Base-by-base conservation (phyloP, 2,329 filamentous ascomycete species). In the Colletotrichum gloeosporioides region DNA sequence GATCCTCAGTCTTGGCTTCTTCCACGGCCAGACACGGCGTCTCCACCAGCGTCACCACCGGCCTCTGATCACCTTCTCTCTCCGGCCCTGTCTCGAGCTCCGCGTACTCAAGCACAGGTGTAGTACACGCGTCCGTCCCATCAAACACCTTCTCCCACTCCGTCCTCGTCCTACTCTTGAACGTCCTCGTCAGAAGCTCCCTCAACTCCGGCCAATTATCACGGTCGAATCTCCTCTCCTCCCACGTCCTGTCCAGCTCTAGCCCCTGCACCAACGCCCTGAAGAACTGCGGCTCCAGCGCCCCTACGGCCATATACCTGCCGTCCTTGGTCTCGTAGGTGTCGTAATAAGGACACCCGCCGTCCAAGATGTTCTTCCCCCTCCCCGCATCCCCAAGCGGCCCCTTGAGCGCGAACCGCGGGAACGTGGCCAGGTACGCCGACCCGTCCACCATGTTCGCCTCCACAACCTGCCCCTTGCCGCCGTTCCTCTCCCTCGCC, bases 381-480 rank as follows among this genome's bases (percentile, higher is more conserved):
- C 96, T 88, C 31, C 91, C 89, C 5, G 84, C 83, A 79, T 87
- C 83, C 88, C 95, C 96, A 53, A 92, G 82, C 1, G 90, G 89
- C 8, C 88, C 92, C 82, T 93, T 93, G 77, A 89, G 88, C 32
- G 89, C 88, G 77, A 98, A 87, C 39, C 96, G 89, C 68, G 95
- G 93, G 86, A 96, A 96, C 0, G 93, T 94, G 2, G 93, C 93
- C 31, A 99, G 86, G 84, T 96, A 96, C 44, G 92, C 91, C 27
- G 91, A 92, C 10, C 96, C 96, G 86, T 99, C 96, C 15, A 98
- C 96, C 96, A 99, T 99, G 84, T 98, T 98, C 18, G 95, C 95
- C 86, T 98, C 95, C 10, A 99, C 96, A 15, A 98, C 93, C 85
- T 98, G 96, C 0, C 96, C 96, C 3, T 86, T 87, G 0, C 95